Evolutionary conservation across 208 protist species (phyloP), one percentile per base, ranked within the genome.

Genomic region (Leishmania amazonensis): DNA sequence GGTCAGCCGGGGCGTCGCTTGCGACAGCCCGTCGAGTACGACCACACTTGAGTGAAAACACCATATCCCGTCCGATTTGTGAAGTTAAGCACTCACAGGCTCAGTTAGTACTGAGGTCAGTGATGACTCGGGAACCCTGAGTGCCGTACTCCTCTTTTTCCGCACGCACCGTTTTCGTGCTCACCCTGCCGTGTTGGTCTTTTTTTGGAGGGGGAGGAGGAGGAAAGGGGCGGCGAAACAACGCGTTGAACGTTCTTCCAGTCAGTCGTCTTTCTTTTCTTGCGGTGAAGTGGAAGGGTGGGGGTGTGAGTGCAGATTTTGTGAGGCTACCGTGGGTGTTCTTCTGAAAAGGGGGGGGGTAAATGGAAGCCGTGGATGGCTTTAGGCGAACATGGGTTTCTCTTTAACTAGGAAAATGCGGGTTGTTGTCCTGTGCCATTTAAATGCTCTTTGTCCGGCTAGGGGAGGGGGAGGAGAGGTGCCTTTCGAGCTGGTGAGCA

Each of bases 1-100:
- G 42, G 24, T 68, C 24, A 17, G 5, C 19, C 21, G 40, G 9
- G 9, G 49, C 13, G 49, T 76, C 83, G 81, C 81, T 83, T 87
- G 85, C 83, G 31, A 35, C 31, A 35, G 31, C 31, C 31, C 31
- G 31, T 35, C 85, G 49, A 58, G 49, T 71, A 71, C 65, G 31
- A 71, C 65, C 65, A 71, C 21, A 42, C 65, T 42, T 71, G 62
- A 68, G 62, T 71, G 65, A 71, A 71, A 38, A 71, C 65, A 71
- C 65, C 65, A 71, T 71, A 71, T 71, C 65, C 65, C 24, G 31
- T 71, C 65, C 65, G 65, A 71, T 71, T 42, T 38, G 65, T 71
- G 65, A 42, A 42, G 65, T 71, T 71, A 42, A 42, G 65, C 65
- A 42, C 65, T 71, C 15, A 42, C 65, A 42, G 65, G 65, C 65